Evolutionary conservation across 306 rosid species (phyloP).

Genomic region (Malus asiatica): DNA sequence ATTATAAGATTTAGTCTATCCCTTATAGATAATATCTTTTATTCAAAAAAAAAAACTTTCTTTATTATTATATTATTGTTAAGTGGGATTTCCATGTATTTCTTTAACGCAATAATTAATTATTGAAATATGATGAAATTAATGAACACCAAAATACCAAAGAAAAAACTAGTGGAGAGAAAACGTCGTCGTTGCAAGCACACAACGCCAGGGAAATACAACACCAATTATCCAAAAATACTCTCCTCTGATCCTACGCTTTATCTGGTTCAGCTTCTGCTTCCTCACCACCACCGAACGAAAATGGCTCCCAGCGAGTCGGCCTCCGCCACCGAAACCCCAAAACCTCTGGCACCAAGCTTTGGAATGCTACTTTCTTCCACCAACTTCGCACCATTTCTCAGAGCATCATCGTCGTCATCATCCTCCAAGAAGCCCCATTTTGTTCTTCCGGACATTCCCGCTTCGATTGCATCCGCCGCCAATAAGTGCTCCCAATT

Average conservation of each 20-base stretch:
- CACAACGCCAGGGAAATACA: background rate
- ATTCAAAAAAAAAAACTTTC: too few relatives aligned
- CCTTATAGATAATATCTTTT: too few relatives aligned
- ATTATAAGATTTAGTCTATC: too few relatives aligned
- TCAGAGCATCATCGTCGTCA: slow-evolving; percentile 24
- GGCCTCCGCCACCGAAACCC: slow-evolving; percentile 20
- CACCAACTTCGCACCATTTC: slow-evolving; percentile 47
- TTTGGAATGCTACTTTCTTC: slow-evolving; percentile 31
- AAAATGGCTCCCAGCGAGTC: slow-evolving; percentile 45
- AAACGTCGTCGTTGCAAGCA: slow-evolving; percentile 25
- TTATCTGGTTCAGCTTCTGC: slow-evolving; percentile 21
- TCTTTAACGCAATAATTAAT: too few relatives aligned
- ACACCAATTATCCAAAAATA: background rate
- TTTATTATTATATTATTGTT: too few relatives aligned
- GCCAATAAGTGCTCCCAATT: slow-evolving; percentile 26
- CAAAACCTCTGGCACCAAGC: slow-evolving; percentile 15
- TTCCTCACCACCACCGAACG: background rate
- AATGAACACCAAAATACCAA: background rate
- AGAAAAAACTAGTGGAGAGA: slow-evolving; percentile 7
- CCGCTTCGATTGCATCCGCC: slow-evolving; percentile 21
- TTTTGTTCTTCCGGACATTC: slow-evolving; percentile 33
- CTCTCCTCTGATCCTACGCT: slow-evolving; percentile 12
- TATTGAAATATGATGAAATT: background rate
- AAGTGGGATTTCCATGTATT: too few relatives aligned
- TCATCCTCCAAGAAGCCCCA: slow-evolving; percentile 17